phyloP scores from a whole-genome alignment of 805 yeast species.

The Yarrowia sp. region DNA sequence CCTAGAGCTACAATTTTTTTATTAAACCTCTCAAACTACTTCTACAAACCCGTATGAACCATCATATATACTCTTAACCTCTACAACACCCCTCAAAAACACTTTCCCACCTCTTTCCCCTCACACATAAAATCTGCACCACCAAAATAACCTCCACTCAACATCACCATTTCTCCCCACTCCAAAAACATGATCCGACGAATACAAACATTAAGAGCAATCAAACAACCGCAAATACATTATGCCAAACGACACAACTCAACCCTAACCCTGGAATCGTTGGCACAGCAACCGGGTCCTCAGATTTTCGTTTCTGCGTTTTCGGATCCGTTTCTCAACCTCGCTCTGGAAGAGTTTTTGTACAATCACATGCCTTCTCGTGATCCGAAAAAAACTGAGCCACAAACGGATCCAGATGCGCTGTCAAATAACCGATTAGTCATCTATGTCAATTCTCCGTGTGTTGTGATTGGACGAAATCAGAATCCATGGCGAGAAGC shows the following conservation, averaged over 20 bases:
- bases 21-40: too few species aligned
- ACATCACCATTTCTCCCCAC: neutral
- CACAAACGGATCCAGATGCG: neutral
- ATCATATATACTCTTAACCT: too few species aligned
- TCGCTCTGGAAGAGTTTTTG: conserved; percentile 78
- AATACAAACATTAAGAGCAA: neutral
- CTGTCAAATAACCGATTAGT: conserved; percentile 51
- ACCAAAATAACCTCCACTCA: conserved; percentile 9
- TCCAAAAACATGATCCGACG: neutral
- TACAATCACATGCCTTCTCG: conserved; percentile 58
- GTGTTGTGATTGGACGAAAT: conserved; percentile 93
- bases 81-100: too few species aligned
- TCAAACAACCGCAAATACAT: neutral
- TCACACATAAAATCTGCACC: conserved; percentile 4
- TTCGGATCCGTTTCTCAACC: conserved; percentile 65
- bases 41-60: too few species aligned
- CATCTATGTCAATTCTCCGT: conserved; percentile 72
- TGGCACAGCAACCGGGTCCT: conserved; percentile 37
- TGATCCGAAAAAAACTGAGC: neutral
- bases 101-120: too few species aligned
- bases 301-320: conserved; percentile 57
- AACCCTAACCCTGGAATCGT: neutral
- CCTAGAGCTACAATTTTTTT: too few species aligned
- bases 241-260: neutral
- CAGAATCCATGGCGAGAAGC: conserved; percentile 93